These are phyloP conservation scores for Podila horticola DNA, from an alignment of 192 early-diverging fungal species.

Conservation along the genomic window DNA sequence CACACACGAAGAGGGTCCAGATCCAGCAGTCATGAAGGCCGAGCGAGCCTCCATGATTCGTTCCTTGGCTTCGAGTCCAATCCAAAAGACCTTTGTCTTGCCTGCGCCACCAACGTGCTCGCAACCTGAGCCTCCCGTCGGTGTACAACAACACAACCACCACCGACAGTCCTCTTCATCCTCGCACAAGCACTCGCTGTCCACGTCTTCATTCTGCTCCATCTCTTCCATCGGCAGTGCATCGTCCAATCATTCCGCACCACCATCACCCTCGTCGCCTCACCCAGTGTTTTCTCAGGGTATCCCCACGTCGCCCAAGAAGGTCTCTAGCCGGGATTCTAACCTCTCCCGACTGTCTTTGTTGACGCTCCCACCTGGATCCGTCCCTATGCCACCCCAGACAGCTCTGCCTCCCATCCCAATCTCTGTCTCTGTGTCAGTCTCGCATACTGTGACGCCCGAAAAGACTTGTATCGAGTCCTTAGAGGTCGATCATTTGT, in stretches of 20 bases:
- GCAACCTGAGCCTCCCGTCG: slow-evolving; percentile 15
- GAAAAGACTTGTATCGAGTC: background rate
- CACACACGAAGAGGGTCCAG: background rate
- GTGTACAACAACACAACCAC: background rate
- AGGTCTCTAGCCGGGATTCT: slow-evolving; percentile 13
- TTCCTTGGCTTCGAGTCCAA: background rate
- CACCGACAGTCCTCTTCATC: background rate
- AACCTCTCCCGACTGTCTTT: slow-evolving; percentile 13
- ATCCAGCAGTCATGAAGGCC: background rate
- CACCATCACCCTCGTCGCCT: background rate
- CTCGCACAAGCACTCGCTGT: slow-evolving; percentile 29
- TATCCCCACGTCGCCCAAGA: slow-evolving; percentile 1
- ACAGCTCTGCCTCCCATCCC: slow-evolving; percentile 36
- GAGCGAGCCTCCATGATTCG: slow-evolving; percentile 1
- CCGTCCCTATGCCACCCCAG: slow-evolving; percentile 20
- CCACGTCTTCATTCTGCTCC: slow-evolving; percentile 27
- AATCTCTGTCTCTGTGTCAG: background rate
- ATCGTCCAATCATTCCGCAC: background rate
- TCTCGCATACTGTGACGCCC: background rate
- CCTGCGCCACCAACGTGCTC: slow-evolving; percentile 18
- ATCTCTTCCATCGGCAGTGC: slow-evolving; percentile 6
- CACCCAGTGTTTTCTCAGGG: background rate
- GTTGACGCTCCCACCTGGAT: slow-evolving; percentile 15
- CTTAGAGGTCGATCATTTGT: background rate
- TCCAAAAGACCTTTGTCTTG: slow-evolving; percentile 4